Conservation (phyloP, 345 rosid genomes). For the Gossypium stocksii region DNA sequence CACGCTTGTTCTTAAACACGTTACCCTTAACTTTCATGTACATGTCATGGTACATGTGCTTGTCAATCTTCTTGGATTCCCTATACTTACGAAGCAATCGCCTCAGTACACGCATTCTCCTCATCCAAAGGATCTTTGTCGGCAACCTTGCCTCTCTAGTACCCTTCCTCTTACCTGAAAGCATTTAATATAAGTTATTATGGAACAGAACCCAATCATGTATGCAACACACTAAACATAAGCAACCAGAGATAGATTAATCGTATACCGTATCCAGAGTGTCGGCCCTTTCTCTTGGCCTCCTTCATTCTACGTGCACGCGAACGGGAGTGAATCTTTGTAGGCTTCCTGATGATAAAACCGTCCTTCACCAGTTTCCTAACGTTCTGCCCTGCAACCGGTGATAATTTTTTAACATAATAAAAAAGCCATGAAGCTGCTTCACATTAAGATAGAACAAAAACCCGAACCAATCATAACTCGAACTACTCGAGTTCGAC, state of each 20-base stretch:
- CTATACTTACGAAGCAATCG: constrained; percentile 39
- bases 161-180: constrained; percentile 68
- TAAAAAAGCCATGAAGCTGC: background rate
- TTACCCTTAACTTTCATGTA: constrained; percentile 82
- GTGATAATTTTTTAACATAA: background rate
- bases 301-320: constrained; percentile 68
- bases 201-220: background rate
- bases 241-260: background rate
- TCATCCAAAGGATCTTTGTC: constrained; percentile 47
- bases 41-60: constrained; percentile 82
- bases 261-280: constrained; percentile 66
- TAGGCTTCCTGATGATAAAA: constrained; percentile 64
- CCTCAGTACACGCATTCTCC: too few relatives aligned
- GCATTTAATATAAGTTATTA: background rate
- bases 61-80: constrained; percentile 72
- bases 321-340: constrained; percentile 73
- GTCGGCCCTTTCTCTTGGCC: constrained; percentile 73
- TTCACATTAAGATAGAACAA: background rate
- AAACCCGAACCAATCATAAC: background rate
- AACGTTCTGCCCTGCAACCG: constrained; percentile 58
- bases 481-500: background rate
- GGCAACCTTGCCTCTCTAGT: constrained; percentile 80
- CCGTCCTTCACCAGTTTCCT: constrained; percentile 80
- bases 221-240: background rate
- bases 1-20: constrained; percentile 72